Percentiles rank a stretch among this genome's conserved stretches.
Conservation (phyloP, 129 eudicot genomes). For the Centella asiatica region DNA sequence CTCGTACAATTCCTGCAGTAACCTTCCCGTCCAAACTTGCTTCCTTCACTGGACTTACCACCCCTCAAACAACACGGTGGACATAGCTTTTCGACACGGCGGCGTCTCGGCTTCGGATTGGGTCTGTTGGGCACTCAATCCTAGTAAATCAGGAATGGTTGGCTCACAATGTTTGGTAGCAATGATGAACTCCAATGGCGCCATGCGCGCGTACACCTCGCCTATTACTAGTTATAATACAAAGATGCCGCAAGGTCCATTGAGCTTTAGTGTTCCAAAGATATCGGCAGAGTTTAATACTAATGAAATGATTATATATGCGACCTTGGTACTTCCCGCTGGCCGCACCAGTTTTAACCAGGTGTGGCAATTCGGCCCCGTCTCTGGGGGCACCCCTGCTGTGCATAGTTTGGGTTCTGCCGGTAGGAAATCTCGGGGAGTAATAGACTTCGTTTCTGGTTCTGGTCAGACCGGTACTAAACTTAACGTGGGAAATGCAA, state of each 20-base stretch:
- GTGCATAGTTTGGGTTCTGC: slow-evolving; percentile 28
- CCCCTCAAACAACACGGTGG: slow-evolving; percentile 38
- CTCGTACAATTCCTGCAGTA: slow-evolving; percentile 29
- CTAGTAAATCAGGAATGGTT: slow-evolving; percentile 34
- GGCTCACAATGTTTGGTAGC: slow-evolving; percentile 65
- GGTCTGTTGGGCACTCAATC: slow-evolving; percentile 70
- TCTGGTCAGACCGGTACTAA: slow-evolving; percentile 24
- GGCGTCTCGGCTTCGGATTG: slow-evolving; percentile 41
- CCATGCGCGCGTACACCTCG: slow-evolving; percentile 36
- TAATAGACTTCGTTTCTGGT: slow-evolving; percentile 49
- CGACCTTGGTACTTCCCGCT: slow-evolving; percentile 41
- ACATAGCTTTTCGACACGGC: slow-evolving; percentile 56
- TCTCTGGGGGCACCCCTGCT: slow-evolving; percentile 25
- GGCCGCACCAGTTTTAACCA: slow-evolving; percentile 48
- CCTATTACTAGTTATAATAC: slow-evolving; percentile 27
- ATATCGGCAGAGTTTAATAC: slow-evolving; percentile 23
- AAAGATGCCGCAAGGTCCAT: slow-evolving; percentile 12
- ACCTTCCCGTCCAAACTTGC: slow-evolving; percentile 39
- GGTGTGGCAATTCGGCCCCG: slow-evolving; percentile 65
- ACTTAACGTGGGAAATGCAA: slow-evolving; percentile 33
- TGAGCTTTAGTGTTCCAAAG: slow-evolving; percentile 49
- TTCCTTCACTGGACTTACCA: slow-evolving; percentile 60
- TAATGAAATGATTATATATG: slow-evolving; percentile 47
- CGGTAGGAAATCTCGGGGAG: slow-evolving; percentile 34
- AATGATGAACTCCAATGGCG: slow-evolving; percentile 31